Base-by-base conservation (phyloP, 441 rosid species). In the Pelargonium citronellum region DNA sequence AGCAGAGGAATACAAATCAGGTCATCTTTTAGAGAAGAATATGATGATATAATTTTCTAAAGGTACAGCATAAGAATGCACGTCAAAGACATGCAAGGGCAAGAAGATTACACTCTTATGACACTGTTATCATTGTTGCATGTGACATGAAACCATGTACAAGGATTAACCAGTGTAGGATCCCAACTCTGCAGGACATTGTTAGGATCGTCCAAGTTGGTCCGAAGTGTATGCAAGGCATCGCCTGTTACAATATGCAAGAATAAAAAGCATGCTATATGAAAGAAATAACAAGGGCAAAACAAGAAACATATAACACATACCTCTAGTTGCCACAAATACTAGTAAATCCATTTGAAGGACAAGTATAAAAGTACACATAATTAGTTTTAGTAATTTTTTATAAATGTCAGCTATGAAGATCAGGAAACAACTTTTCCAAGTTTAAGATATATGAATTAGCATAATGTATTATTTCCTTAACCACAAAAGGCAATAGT, bases 151-250 rank as follows among this genome's bases (percentile, higher is more conserved):
- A 91, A 94, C 97, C 99, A 94, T 13, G 99, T 91, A 82, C 99
- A 91, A 61, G 99, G 99, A 70, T 94, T 94, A 76, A 94, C 99
- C 74, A 94, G 96, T 20, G 99, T 91, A 57, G 99, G 97, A 81
- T 94, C 99, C 99, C 99, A 94, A 80, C 99, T 94, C 81, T 94
- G 98, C 73, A 92, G 83, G 61, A 92, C 93, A 81, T 87, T 92
- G 83, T 84, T 87, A 44, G 98, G 98, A 84, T 92, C 98, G 73
- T 69, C 67, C 70, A 92, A 80, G 78, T 82, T 89, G 74, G 81
- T 75, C 73, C 96, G 79, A 71, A 90, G 76, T 80, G 85, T 89
- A 79, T 92, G 98, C 84, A 92, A 82, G 2, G 98, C 98, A 86
- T 92, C 98, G 73, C 98, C 98, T 92, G 87, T 78, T 70, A 51